These are phyloP conservation scores for Mycena floridula DNA, from an alignment of 768 basidiomycete species.

Conservation along the genomic window DNA sequence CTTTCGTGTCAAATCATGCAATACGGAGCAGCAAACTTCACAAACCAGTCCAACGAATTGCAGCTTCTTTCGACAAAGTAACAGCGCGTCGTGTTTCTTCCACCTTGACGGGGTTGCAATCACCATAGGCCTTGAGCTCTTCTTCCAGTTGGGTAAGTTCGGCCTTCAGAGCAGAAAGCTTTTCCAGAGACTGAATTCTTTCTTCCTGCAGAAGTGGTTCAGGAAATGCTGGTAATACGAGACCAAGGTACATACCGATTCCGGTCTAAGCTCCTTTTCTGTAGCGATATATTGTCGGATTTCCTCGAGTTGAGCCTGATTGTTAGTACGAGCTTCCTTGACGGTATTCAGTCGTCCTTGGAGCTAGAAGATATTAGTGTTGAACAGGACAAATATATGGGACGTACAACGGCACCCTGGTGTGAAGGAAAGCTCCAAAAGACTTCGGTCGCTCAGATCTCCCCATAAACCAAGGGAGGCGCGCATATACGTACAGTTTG, in stretches of 20 bases:
- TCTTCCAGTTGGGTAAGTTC: constrained; percentile 46
- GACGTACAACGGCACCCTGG: constrained; percentile 63
- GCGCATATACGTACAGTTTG: constrained; percentile 64
- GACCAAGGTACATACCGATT: constrained; percentile 39
- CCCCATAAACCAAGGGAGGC: constrained; percentile 4
- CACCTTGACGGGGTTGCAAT: constrained; percentile 78
- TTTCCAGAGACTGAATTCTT: constrained; percentile 47
- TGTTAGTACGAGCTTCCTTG: constrained; percentile 36
- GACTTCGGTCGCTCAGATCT: constrained; percentile 38
- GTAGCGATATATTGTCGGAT: constrained; percentile 37
- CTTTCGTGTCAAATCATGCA: background rate
- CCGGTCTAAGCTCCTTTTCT: constrained; percentile 49
- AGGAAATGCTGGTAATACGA: background rate
- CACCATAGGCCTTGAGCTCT: constrained; percentile 74
- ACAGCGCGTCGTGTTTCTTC: constrained; percentile 72
- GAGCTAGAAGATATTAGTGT: constrained; percentile 31
- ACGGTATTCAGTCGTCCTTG: constrained; percentile 47
- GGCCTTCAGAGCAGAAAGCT: constrained; percentile 41
- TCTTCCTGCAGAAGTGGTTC: constrained; percentile 37
- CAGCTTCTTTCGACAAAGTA: constrained; percentile 76
- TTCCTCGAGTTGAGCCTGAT: constrained; percentile 45
- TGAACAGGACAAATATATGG: background rate
- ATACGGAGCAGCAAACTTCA: background rate
- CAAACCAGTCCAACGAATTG: constrained; percentile 83
- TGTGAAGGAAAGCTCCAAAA: constrained; percentile 97